Evolutionary conservation across 495 filamentous ascomycete species (phyloP), one percentile per base, ranked within the genome.

Genomic region (Aspergillus sparsus): DNA sequence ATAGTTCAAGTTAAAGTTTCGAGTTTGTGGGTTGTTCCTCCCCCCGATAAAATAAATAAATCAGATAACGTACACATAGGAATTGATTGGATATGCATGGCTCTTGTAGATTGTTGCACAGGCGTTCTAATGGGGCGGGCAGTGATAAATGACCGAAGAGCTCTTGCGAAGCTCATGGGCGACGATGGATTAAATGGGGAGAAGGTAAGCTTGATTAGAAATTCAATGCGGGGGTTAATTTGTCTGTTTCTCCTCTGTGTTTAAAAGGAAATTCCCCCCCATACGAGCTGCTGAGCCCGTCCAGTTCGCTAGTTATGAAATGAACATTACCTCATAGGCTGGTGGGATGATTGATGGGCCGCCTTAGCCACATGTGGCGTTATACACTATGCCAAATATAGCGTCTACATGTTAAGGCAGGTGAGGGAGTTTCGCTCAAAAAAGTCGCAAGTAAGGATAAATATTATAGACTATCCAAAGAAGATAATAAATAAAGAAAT

Each of bases 1-100:
- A 35, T 7, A 16, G 58, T 42, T 45, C 18, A 41, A 58, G 21
- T 27, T 39, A 35, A 8, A 21, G 16, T 21, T 16, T 16, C 12
- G 27, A 47, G 44, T n/a, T 9, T 21, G 4, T 1, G 55, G 33
- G 18, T 36, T 49, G 3, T 1, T 27, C 21, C 21, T n/a, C 21
- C 3, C 21, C 3, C 21, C 21, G 18, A 36, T 11, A 7, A 18
- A 7, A 37, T 12, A n/a, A 39, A 27, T 41, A 36, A 16, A 11
- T 31, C 31, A 57, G 42, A 37, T 5, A 16, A 83, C 90, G 68
- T 86, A 97, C 93, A 98, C 94, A 98, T 98, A 36, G 94, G 94
- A 78, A 98, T 96, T 57, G 91, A 92, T 72, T 92, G 85, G 74
- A 98, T 89, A 87, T 97, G 92, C 94, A 98, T 98, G 64, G 79